Base-by-base conservation (phyloP, 345 rosid species). In the Salix exigua region DNA sequence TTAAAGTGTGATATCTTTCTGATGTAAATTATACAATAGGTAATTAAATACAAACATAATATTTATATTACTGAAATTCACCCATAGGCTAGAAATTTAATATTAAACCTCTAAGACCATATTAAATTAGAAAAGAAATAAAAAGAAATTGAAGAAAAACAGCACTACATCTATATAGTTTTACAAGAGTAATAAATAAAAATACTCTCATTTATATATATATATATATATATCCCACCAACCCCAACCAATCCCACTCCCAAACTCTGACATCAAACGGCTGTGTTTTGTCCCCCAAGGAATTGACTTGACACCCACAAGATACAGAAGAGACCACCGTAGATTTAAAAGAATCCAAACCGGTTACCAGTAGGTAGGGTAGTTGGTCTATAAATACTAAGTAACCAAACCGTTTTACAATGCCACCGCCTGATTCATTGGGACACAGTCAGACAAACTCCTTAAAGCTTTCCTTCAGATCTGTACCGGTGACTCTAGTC, bases 221-320 rank as follows among this genome's bases (percentile, higher is more conserved):
- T 64, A 55, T 31, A n/a, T n/a, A n/a, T n/a, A n/a, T n/a, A n/a
- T n/a, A n/a, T n/a, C n/a, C n/a, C n/a, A n/a, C n/a, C n/a, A n/a
- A n/a, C n/a, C n/a, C 73, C 16, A 70, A 78, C 70, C 74, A 73
- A 79, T 74, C 77, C 62, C 51, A 12, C 33, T 31, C 31, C 68
- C 69, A 78, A 78, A 19, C 6, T 23, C 53, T 62, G 42, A 60
- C 65, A 79, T 78, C 82, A 63, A 68, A 73, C 82, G 82, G 82
- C 77, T 61, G 19, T 19, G 19, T 62, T 68, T 73, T 60, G 65
- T 48, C 23, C 42, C 13, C 28, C 4, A 30, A 25, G 10, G n/a
- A 48, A 42, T 26, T 37, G 9, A 4, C 33, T 33, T 33, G 37
- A 33, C 37, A 33, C 25, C 46, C 60, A 7, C 12, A 12, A 21